Base-by-base conservation (phyloP, 228 moss, liverwort and hornwort species). In the Sphagnum magellanicum region DNA sequence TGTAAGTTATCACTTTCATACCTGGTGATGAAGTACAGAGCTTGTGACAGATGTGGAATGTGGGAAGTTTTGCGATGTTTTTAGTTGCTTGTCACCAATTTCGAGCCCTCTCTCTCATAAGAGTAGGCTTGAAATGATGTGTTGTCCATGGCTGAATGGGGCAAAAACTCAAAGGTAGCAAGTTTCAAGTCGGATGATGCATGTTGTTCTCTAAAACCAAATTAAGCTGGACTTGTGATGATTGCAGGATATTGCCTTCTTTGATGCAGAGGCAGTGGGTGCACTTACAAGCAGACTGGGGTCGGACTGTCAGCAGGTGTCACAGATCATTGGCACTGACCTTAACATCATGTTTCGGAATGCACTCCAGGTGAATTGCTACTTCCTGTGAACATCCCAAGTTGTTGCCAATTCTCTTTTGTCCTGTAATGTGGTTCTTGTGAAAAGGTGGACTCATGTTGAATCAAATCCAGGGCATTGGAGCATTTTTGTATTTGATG, bases 221-320 rank as follows among this genome's bases (percentile, higher is more conserved):
- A 32, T 32, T 32, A 32, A 32, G 32, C 32, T 32, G 32, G 32
- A 32, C 32, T 32, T 32, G 32, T 0, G 32, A 15, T 73, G 32
- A 65, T 61, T 71, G 65, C 81, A 95, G 98, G 98, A 98, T 61
- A 86, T 98, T 64, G 82, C 87, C 3, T 98, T 98, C 74, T 98
- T 92, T 77, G 98, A 98, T 79, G 84, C 79, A 59, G 90, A 98
- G 77, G 89, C 92, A 63, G 94, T 94, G 6, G 98, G 98, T 58
- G 82, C 84, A 32, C 82, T 98, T 63, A 98, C 98, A 52, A 98
- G 94, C 71, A 83, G 98, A 78, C 79, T 98, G 59, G 92, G 94
- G 49, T 98, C 98, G 55, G 98, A 98, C 84, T 98, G 98, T 70
- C 98, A 98, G 79, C 89, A 94, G 83, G 98, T 98, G 61, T 94